Base-by-base conservation (phyloP, 768 basidiomycete genomes). In the Tylopilus intermedius region DNA sequence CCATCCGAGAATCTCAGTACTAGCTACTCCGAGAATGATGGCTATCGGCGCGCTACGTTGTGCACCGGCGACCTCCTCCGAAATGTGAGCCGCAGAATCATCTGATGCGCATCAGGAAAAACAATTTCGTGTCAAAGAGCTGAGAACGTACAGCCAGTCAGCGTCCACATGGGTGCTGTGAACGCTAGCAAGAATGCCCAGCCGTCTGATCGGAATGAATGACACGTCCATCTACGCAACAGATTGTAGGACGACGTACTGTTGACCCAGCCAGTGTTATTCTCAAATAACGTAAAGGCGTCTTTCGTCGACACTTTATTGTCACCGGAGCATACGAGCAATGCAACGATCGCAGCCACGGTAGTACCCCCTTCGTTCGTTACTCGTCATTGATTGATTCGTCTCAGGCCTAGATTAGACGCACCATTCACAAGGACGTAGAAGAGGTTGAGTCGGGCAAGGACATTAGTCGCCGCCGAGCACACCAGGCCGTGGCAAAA, bases 131-230 rank as follows among this genome's bases (percentile, higher is more conserved):
- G 32, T 21, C 40, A 33, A 35, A 5, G 8, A 22, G 35, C 30
- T 14, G 50, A 24, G 67, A 10, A 0, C 83, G 59, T 50, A 86
- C 86, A 88, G 55, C 86, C 86, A 2, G 86, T 88, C 50, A 88
- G 67, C 3, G 84, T 86, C 86, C 86, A 88, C 86, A 88, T 88
- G 0, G 85, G 83, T 1, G 86, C 74, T 0, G 84, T 86, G 62
- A 88, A 87, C 0, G 86, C 76, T 42, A 88, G 64, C 56, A 87
- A 72, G 65, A 88, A 88, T 1, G 85, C 83, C 85, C 85, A 87
- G 13, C 81, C 83, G 66, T 76, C 86, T 87, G 58, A n/a, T 33
- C 2, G 29, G 26, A 5, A 50, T 52, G 26, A 55, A n/a, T 29
- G 13, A 37, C 13, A 14, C 15, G 6, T 33, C 8, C 8, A 48